Conservation (phyloP, 352 stramenopile species). For the Halophytophthora batemanensis region DNA sequence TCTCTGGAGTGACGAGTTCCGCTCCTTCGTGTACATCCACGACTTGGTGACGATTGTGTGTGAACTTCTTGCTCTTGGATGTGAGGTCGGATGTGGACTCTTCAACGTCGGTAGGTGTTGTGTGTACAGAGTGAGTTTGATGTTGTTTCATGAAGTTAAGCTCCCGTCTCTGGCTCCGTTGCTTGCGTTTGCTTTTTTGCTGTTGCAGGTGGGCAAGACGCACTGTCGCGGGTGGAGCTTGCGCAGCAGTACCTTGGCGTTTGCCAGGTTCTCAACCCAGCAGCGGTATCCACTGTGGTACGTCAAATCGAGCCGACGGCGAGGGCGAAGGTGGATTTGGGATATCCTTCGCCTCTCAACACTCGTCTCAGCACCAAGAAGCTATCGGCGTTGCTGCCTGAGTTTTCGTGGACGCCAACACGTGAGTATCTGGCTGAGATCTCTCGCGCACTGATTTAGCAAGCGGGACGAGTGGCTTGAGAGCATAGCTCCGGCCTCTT, state of each 20-base stretch:
- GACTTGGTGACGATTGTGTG: constrained; percentile 47
- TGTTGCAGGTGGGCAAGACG: constrained; percentile 35
- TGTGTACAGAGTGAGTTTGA: background rate
- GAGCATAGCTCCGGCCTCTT: too few relatives aligned
- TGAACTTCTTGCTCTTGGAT: constrained; percentile 13
- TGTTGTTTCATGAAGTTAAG: background rate
- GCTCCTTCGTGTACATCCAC: constrained; percentile 54
- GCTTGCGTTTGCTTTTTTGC: too few relatives aligned
- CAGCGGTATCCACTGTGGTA: background rate
- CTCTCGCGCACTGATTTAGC: constrained; percentile 11
- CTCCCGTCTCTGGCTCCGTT: background rate
- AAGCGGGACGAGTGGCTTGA: too few relatives aligned
- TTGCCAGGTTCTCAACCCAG: constrained; percentile 4
- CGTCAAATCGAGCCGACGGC: constrained; percentile 24
- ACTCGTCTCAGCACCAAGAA: constrained; percentile 31
- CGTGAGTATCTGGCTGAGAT: constrained; percentile 24
- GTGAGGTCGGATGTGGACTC: constrained; percentile 5
- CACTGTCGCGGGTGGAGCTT: constrained; percentile 48
- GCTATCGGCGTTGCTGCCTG: constrained; percentile 25
- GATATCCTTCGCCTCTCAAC: constrained; percentile 46
- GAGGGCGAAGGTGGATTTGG: constrained; percentile 37
- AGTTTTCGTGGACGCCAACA: constrained; percentile 19
- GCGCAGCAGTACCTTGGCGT: constrained; percentile 28
- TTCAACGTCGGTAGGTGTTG: constrained; percentile 49
- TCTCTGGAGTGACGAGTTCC: constrained; percentile 63